Conservation (phyloP, 306 rosid species). For the Cyclanthera cordifolia region DNA sequence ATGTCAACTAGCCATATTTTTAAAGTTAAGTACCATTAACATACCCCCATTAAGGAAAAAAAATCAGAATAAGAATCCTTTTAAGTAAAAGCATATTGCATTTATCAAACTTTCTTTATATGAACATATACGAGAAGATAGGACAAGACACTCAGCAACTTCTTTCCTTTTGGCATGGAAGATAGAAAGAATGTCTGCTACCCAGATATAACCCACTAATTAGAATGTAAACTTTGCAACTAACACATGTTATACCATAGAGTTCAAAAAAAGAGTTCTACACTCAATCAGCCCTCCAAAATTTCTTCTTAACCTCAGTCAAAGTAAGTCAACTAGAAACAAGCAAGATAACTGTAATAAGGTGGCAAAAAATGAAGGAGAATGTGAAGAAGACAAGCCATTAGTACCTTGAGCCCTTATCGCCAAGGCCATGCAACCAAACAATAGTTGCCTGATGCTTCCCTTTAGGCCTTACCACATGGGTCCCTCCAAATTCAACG, state of each 20-base stretch:
- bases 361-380: not conserved
- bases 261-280: not conserved
- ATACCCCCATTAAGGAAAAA: conserved; percentile 25
- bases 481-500: conserved; percentile 82
- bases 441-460: conserved; percentile 82
- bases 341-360: not conserved
- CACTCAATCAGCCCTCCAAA: not conserved
- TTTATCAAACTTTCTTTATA: conserved; percentile 28
- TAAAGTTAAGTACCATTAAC: conserved; percentile 21
- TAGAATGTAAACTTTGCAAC: not conserved
- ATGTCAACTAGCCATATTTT: conserved; percentile 20
- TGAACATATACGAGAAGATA: conserved; percentile 30
- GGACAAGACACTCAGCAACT: conserved; percentile 23
- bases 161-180: conserved; percentile 22
- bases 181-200: conserved; percentile 21
- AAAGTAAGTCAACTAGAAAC: not conserved
- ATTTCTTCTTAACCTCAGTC: not conserved
- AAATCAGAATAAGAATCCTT: conserved; percentile 40
- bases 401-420: conserved; percentile 73
- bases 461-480: conserved; percentile 86
- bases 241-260: not conserved
- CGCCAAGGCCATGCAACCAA: conserved; percentile 92
- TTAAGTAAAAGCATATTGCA: conserved; percentile 27
- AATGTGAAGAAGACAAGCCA: conserved; percentile 6
- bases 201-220: not conserved